These are phyloP conservation scores for Suillus plorans DNA, from an alignment of 768 basidiomycete species.

Conservation along the genomic window DNA sequence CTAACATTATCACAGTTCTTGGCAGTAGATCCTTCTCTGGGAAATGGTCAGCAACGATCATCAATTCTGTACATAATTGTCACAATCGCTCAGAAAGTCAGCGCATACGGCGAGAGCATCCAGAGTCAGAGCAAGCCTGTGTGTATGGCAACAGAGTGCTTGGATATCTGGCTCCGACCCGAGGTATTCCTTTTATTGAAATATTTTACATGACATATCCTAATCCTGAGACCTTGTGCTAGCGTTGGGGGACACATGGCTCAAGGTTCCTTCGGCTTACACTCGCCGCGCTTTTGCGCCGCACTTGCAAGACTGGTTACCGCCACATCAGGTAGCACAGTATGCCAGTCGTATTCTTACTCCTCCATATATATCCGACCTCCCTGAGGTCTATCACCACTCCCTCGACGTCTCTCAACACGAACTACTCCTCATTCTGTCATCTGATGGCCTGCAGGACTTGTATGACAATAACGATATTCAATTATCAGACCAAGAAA, in stretches of 20 bases:
- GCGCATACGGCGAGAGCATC: slow-evolving; percentile 31
- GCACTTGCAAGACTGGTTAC: slow-evolving; percentile 24
- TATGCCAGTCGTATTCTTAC: slow-evolving; percentile 39
- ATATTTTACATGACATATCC: slow-evolving; percentile 2
- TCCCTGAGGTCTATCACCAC: slow-evolving; percentile 41
- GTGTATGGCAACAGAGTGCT: slow-evolving; percentile 33
- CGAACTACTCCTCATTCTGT: slow-evolving; percentile 39
- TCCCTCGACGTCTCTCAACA: slow-evolving; percentile 23
- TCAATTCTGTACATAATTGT: slow-evolving; percentile 33
- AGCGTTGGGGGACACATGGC: slow-evolving; percentile 30
- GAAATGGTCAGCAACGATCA: slow-evolving; percentile 18
- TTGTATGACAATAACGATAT: slow-evolving; percentile 32
- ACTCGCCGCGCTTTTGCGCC: slow-evolving; percentile 31
- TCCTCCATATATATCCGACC: slow-evolving; percentile 45
- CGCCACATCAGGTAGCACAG: slow-evolving; percentile 15
- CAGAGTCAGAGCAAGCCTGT: slow-evolving; percentile 27
- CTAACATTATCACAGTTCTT: slow-evolving; percentile 21
- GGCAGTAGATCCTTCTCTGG: slow-evolving; percentile 18
- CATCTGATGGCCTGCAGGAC: slow-evolving; percentile 48
- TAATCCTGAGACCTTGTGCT: slow-evolving; percentile 15
- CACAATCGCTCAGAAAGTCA: slow-evolving; percentile 25
- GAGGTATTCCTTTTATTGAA: slow-evolving; percentile 25
- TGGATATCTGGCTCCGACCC: slow-evolving; percentile 39
- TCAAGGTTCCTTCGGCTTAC: slow-evolving; percentile 34
- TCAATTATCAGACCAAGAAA: slow-evolving; percentile 23